Evolutionary conservation across 2,329 filamentous ascomycete species (phyloP).

Genomic region (Xylariaceae sp.): DNA sequence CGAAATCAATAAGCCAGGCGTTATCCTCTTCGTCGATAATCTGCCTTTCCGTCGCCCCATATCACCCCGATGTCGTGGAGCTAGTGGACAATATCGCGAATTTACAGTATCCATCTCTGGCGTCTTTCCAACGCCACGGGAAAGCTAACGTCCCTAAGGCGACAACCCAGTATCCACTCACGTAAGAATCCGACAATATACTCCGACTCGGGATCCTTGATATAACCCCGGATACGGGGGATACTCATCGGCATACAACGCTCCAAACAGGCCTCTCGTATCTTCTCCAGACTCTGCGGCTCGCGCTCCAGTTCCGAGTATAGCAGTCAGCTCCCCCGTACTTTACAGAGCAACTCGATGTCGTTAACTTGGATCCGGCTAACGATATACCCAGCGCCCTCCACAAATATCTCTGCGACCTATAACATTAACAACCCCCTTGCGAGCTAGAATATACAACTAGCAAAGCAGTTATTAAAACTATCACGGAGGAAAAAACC

Average conservation of each 20-base stretch:
- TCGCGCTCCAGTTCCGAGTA: conserved; percentile 12
- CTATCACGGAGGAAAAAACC: too few species aligned
- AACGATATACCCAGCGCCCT: conserved; percentile 5
- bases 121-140: background rate
- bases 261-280: conserved; percentile 4
- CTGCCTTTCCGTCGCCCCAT: conserved; percentile 8
- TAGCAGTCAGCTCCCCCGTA: conserved; percentile 6
- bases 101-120: conserved; percentile 1
- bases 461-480: too few species aligned
- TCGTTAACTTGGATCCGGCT: conserved; percentile 9
- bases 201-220: background rate
- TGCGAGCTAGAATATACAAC: too few species aligned
- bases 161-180: conserved; percentile 1
- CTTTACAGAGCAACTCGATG: conserved; percentile 16
- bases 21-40: conserved; percentile 3
- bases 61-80: conserved; percentile 4
- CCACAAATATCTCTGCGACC: conserved; percentile 6
- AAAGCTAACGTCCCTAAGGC: background rate
- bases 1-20: conserved; percentile 14
- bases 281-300: conserved; percentile 9
- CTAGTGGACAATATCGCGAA: background rate
- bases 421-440: too few species aligned
- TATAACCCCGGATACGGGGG: background rate
- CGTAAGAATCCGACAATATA: conserved; percentile 1
- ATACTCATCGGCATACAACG: conserved; percentile 3